Conservation (phyloP, 176 grass and related monocot genomes). For the Hordeum marinum region DNA sequence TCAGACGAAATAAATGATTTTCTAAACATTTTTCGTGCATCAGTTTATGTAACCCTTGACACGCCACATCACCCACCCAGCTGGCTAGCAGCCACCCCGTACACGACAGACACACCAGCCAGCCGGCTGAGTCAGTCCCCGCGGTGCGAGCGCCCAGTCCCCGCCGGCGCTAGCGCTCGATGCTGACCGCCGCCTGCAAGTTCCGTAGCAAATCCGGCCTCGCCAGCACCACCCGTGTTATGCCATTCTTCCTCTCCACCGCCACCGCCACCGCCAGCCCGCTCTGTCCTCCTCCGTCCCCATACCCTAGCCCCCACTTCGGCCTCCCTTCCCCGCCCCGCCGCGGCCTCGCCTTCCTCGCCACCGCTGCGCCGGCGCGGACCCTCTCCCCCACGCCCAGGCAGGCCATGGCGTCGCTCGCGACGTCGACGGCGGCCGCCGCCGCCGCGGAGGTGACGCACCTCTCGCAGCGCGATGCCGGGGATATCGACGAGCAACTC, state of each 20-base stretch:
- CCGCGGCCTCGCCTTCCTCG: not conserved
- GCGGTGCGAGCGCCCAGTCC: not conserved
- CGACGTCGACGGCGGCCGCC: not conserved
- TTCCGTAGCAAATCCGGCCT: slow-evolving; percentile 10
- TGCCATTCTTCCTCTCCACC: slow-evolving; percentile 30
- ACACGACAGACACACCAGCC: not conserved
- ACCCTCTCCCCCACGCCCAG: not conserved
- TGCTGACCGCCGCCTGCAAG: slow-evolving; percentile 30
- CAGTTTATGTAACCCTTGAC: no score
- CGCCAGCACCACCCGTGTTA: slow-evolving; percentile 24
- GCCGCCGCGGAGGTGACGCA: slow-evolving; percentile 44
- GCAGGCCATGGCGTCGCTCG: slow-evolving; percentile 38
- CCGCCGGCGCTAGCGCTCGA: not conserved
- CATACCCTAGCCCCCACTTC: slow-evolving; percentile 7
- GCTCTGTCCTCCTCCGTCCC: not conserved
- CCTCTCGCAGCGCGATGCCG: slow-evolving; percentile 61
- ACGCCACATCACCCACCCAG: not conserved
- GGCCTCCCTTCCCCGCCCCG: not conserved
- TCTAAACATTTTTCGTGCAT: no score
- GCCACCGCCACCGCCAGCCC: not conserved
- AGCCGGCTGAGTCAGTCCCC: not conserved
- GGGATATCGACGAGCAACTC: slow-evolving; percentile 83
- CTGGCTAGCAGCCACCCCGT: no score
- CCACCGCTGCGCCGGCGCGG: not conserved
- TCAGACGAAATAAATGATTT: no score